Percentiles rank a stretch among this genome's conserved stretches.
These are phyloP conservation scores for Pleurozium schreberi DNA, from an alignment of 225 moss, liverwort and hornwort species.

Conservation along the genomic window DNA sequence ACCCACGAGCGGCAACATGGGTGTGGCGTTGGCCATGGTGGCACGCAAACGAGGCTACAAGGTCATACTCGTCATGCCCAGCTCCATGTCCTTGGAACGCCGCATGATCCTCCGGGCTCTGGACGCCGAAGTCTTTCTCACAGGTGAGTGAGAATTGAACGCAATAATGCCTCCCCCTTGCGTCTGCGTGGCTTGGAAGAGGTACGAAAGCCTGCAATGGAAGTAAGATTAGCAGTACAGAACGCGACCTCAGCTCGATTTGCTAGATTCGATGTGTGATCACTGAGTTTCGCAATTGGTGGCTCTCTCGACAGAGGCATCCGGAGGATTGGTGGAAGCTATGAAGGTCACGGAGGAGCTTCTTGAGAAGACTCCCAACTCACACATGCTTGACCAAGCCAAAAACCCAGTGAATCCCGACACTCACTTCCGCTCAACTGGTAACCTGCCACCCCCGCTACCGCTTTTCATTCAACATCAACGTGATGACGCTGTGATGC, in stretches of 20 bases:
- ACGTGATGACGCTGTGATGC: neutral
- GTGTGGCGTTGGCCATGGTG: slow-evolving; percentile 50
- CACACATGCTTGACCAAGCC: slow-evolving; percentile 48
- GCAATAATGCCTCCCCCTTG: too few relatives aligned
- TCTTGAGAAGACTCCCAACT: slow-evolving; percentile 44
- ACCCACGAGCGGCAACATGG: slow-evolving; percentile 69
- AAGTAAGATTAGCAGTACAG: neutral
- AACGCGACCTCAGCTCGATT: neutral
- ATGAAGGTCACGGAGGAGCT: slow-evolving; percentile 23
- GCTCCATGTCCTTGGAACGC: slow-evolving; percentile 49
- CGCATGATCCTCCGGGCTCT: slow-evolving; percentile 60
- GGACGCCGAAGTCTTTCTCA: slow-evolving; percentile 35
- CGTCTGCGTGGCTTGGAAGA: neutral
- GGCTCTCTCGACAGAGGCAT: slow-evolving; percentile 8
- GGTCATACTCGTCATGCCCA: slow-evolving; percentile 51
- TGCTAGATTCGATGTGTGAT: neutral
- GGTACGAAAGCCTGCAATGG: neutral
- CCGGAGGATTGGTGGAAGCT: slow-evolving; percentile 19
- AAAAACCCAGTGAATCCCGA: slow-evolving; percentile 40
- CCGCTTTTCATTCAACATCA: neutral
- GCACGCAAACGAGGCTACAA: slow-evolving; percentile 49
- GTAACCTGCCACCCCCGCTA: neutral
- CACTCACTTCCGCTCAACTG: slow-evolving; percentile 55
- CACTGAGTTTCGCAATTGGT: neutral
- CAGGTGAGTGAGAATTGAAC: slow-evolving; percentile 10